phyloP scores from a whole-genome alignment of 2,329 filamentous ascomycete genomes.

The Calonectria pseudoreteaudii region DNA sequence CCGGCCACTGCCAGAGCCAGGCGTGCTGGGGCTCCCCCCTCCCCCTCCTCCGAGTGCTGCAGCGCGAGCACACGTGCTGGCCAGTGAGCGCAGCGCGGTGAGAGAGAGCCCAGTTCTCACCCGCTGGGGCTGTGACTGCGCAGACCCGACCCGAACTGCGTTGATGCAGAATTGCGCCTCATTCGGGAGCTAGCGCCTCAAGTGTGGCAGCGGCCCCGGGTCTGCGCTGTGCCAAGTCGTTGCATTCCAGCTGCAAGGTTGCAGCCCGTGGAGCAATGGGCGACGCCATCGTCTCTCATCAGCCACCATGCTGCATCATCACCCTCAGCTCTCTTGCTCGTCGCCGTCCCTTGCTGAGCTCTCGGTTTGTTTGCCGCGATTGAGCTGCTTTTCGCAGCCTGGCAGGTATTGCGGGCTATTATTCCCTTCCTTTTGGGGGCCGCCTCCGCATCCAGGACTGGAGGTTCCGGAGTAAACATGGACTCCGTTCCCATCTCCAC shows the following conservation, averaged over 20 bases:
- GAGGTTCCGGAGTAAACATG: background rate
- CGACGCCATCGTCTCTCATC: constrained; percentile 2
- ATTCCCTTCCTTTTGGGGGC: background rate
- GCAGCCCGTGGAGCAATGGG: background rate
- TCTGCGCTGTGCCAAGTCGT: background rate
- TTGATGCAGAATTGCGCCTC: constrained; percentile 20
- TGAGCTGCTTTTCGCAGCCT: background rate
- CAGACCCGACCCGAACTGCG: background rate
- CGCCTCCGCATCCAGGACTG: constrained; percentile 5
- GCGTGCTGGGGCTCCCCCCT: background rate
- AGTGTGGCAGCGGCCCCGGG: background rate
- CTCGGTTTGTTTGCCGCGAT: background rate
- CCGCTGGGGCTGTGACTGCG: constrained; percentile 31
- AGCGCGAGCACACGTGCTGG: constrained; percentile 9
- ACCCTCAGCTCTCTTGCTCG: background rate
- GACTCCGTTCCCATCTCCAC: constrained; percentile 8
- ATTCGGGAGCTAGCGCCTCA: constrained; percentile 19
- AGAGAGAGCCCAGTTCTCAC: constrained; percentile 29
- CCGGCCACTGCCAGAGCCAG: background rate
- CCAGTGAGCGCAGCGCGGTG: background rate
- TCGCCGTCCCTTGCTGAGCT: background rate
- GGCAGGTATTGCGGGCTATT: background rate
- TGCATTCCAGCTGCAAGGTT: background rate
- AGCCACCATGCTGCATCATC: constrained; percentile 15
- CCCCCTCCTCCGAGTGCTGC: background rate